Base-by-base conservation (phyloP, 495 filamentous ascomycete species). In the Tuber indicum region DNA sequence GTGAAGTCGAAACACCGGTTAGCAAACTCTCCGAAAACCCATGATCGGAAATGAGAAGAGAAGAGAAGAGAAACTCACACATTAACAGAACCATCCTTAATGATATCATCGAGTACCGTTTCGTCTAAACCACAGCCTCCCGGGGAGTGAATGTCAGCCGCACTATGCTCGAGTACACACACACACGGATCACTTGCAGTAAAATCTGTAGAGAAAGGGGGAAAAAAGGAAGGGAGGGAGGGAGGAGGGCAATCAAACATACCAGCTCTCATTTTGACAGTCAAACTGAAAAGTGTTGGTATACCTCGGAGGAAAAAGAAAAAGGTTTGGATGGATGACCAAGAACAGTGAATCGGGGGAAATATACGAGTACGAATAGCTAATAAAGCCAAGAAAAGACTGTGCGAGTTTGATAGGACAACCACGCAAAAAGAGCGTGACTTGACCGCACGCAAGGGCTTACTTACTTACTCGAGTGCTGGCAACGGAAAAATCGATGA, bases 71-170 rank as follows among this genome's bases (percentile, higher is more conserved):
- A 71, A 70, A 72, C 75, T 77, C 71, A 83, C 81, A 81, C 72
- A 45, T 83, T 74, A 36, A 81, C 73, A 26, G 77, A 74, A 21
- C 81, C 81, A 76, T 79, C 75, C 52, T 75, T 82, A 72, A 82
- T 82, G 71, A 80, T 78, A 73, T 82, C 81, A 71, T 80, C 81
- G 44, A 83, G 77, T 62, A 83, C 76, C 32, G 39, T 78, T 49
- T 80, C 81, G 52, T 82, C 81, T 75, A 46, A 70, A 74, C 47
- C n/a, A 66, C 58, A 19, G 14, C 58, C 58, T 66, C 58, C 58
- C 26, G 32, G 16, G 32, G 16, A 66, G 36, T 14, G 12, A 36
- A 36, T 5, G 58, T 66, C 58, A 66, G 58, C 58, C 58, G 26
- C 14, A 66, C 26, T 26, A 3, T 66, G 1, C 1, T 44, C 44